These are phyloP conservation scores for Phytopythium cucurbitacearum DNA, from an alignment of 352 stramenopile species.

Conservation along the genomic window DNA sequence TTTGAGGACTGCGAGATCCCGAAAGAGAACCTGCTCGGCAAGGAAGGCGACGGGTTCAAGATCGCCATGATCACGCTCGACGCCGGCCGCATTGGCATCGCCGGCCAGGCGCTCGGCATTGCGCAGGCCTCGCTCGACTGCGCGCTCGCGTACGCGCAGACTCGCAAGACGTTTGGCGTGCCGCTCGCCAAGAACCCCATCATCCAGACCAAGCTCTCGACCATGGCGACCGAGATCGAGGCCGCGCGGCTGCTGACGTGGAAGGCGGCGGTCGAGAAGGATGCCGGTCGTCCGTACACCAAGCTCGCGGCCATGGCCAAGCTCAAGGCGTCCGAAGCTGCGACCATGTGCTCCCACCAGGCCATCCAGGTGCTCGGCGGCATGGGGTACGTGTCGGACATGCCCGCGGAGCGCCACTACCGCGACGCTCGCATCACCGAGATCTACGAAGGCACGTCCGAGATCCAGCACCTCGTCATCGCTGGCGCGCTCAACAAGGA, in stretches of 20 bases:
- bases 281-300: conserved; percentile 87
- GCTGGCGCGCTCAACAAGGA: conserved; percentile 95
- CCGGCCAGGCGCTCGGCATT: conserved; percentile 94
- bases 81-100: conserved; percentile 94
- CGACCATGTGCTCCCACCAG: conserved; percentile 95
- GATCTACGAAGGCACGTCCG: conserved; percentile 97
- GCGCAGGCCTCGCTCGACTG: conserved; percentile 95
- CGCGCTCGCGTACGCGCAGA: conserved; percentile 93
- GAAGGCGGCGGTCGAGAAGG: conserved; percentile 91
- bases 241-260: conserved; percentile 92
- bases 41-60: conserved; percentile 87
- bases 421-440: conserved; percentile 96
- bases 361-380: conserved; percentile 94
- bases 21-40: conserved; percentile 83
- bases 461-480: conserved; percentile 97
- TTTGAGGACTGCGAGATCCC: conserved; percentile 93
- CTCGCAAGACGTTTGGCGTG: conserved; percentile 93
- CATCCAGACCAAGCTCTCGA: conserved; percentile 91
- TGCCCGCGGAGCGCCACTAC: conserved; percentile 97
- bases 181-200: conserved; percentile 89
- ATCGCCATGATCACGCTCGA: conserved; percentile 93
- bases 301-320: conserved; percentile 97
- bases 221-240: conserved; percentile 92
- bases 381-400: conserved; percentile 96
- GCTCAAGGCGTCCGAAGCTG: conserved; percentile 93